phyloP scores from a whole-genome alignment of 805 yeast species.

The Suhomyces sp. region DNA sequence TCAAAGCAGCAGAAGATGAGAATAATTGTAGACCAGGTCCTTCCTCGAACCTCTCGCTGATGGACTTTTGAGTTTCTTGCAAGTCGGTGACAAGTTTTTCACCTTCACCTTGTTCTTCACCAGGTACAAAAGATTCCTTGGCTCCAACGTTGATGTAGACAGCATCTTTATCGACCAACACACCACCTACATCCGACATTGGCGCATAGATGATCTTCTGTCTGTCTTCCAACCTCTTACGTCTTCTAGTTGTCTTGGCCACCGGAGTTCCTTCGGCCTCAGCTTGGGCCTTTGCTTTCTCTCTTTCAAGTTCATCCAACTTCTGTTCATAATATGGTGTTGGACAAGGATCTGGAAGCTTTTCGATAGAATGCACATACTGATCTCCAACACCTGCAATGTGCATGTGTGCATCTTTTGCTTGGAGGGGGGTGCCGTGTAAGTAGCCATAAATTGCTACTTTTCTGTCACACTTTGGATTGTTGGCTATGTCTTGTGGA shows the following conservation, averaged over 20 bases:
- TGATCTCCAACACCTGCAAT: conserved; percentile 96
- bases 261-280: conserved; percentile 51
- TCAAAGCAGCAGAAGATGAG: conserved; percentile 53
- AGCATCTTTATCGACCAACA: conserved; percentile 93
- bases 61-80: conserved; percentile 63
- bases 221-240: conserved; percentile 90
- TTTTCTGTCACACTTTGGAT: conserved; percentile 82
- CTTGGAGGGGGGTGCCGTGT: conserved; percentile 86
- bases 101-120: conserved; percentile 76
- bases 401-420: conserved; percentile 72
- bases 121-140: conserved; percentile 50
- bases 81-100: conserved; percentile 80
- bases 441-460: conserved; percentile 91
- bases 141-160: conserved; percentile 85
- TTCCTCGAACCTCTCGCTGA: conserved; percentile 54
- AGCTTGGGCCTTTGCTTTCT: conserved; percentile 62
- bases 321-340: conserved; percentile 90
- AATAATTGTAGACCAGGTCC: conserved; percentile 77
- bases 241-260: conserved; percentile 57
- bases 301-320: conserved; percentile 77
- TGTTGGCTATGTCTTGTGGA: conserved; percentile 73
- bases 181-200: conserved; percentile 99
- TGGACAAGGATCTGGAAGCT: conserved; percentile 97
- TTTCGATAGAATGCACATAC: conserved; percentile 71
- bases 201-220: conserved; percentile 96